Evolutionary conservation across 2,329 filamentous ascomycete genomes (phyloP).

Genomic region (Colletotrichum plurivorum): DNA sequence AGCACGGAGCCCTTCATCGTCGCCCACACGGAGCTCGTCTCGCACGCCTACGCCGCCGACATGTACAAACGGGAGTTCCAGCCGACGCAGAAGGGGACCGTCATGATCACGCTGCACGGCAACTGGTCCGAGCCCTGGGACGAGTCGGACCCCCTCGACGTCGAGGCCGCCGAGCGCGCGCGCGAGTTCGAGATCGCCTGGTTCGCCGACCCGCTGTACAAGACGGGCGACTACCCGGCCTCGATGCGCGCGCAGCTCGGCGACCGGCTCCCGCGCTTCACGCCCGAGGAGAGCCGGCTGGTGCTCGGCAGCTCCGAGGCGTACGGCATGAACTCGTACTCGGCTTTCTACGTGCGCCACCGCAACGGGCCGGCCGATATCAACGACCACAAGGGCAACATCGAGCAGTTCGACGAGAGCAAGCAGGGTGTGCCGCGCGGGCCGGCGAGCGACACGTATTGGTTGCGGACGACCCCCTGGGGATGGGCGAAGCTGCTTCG

Average conservation of each 20-base stretch:
- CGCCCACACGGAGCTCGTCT: constrained; percentile 55
- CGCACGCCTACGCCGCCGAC: constrained; percentile 53
- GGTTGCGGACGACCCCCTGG: constrained; percentile 56
- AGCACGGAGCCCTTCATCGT: constrained; percentile 55
- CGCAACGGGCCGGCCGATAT: constrained; percentile 52
- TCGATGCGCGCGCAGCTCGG: constrained; percentile 57
- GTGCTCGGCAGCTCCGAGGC: constrained; percentile 54
- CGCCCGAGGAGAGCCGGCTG: constrained; percentile 54
- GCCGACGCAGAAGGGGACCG: constrained; percentile 51
- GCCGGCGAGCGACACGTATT: constrained; percentile 54
- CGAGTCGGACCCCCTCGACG: constrained; percentile 49
- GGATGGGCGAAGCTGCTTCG: constrained; percentile 54
- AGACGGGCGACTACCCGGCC: constrained; percentile 55
- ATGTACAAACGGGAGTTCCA: constrained; percentile 57
- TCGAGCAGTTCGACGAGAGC: constrained; percentile 53
- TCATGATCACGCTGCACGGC: constrained; percentile 59
- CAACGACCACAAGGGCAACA: constrained; percentile 57
- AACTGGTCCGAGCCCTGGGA: constrained; percentile 60
- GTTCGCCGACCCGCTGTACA: constrained; percentile 57
- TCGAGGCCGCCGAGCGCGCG: constrained; percentile 55
- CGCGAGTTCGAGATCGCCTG: constrained; percentile 59
- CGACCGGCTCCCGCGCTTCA: constrained; percentile 54
- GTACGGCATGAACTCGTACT: constrained; percentile 61
- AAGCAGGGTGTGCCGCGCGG: constrained; percentile 51
- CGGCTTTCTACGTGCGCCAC: constrained; percentile 54